Base-by-base conservation (phyloP, 2,329 filamentous ascomycete species). In the Ophiostoma angusticollis region DNA sequence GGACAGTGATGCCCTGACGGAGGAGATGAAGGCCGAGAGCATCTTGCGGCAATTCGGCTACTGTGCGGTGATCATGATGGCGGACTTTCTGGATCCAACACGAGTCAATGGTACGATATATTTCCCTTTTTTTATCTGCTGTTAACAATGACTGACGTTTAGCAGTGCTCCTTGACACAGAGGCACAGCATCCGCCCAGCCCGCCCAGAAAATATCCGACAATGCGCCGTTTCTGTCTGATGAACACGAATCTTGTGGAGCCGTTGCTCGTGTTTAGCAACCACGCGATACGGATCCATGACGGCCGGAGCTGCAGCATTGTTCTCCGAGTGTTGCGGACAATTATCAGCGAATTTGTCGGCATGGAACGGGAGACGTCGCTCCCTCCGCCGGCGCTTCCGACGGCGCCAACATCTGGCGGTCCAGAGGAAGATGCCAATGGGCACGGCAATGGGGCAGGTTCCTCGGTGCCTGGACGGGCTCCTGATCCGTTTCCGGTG, bases 11-110 rank as follows among this genome's bases (percentile, higher is more conserved):
- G 83, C 84, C 43, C 63, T 98, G 38, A 84, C 83, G 1, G 86
- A 95, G 49, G 91, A 98, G 62, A 98, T 98, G 91, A 94, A 95
- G 60, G 80, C 84, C 6, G 91, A 98, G 58, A 96, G 89, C 53
- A 93, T 98, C 22, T 64, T 98, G 32, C 77, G 91, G 16, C 86
- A 95, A 56, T 70, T 96, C 35, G 95, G 89, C 0, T 91, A 93
- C 58, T 85, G 85, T 4, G 84, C 87, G 1, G 85, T 95, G 22
- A 79, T 91, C 50, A 85, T 96, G 70, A 81, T 95, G 46, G 84
- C 85, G 7, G 83, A 85, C 49, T 78, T 96, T 50, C 67, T 98
- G 17, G 87, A 93, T 55, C 83, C 86, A 12, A 68, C 70, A 35
- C 65, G 74, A 61, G 68, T 60, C 56, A 78, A 49, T 16, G 36